A percentile compares a stretch with the other conserved stretches of the same genome.
phyloP scores from a whole-genome alignment of 345 rosid species.

The Boechera retrofracta region DNA sequence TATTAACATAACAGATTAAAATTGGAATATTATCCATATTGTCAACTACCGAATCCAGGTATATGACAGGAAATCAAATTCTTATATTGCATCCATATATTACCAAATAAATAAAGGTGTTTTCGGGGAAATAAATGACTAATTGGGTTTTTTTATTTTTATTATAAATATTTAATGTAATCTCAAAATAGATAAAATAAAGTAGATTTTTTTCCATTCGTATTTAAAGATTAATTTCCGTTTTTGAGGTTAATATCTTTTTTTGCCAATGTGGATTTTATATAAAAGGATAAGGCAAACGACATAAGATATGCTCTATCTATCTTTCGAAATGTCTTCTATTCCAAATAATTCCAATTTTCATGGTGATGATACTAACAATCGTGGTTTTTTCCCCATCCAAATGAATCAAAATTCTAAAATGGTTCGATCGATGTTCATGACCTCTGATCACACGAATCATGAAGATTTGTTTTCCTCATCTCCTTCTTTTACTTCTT shows the following conservation, averaged over 20 bases:
- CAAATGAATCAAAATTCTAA: background rate
- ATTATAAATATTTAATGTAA: background rate
- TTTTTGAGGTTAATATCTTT: background rate
- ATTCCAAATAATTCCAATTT: background rate
- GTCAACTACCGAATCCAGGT: background rate
- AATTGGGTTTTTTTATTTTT: background rate
- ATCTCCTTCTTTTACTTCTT: background rate
- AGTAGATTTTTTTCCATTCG: slow-evolving; percentile 15
- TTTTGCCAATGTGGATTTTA: background rate
- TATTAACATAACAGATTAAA: background rate
- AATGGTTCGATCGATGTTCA: background rate
- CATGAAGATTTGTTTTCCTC: background rate
- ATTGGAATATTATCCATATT: no score
- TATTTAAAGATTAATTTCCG: background rate
- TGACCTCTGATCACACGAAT: background rate
- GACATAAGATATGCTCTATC: background rate
- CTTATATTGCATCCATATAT: background rate
- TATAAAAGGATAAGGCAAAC: background rate
- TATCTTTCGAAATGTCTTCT: slow-evolving; percentile 7
- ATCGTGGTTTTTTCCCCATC: background rate
- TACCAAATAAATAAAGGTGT: background rate
- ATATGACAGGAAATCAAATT: background rate
- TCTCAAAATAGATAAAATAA: background rate
- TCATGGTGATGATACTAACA: background rate
- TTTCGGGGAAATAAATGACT: background rate